Evolutionary conservation across 345 rosid species (phyloP), one percentile per base, ranked within the genome.

Genomic region (Zanthoxylum bungeanum): DNA sequence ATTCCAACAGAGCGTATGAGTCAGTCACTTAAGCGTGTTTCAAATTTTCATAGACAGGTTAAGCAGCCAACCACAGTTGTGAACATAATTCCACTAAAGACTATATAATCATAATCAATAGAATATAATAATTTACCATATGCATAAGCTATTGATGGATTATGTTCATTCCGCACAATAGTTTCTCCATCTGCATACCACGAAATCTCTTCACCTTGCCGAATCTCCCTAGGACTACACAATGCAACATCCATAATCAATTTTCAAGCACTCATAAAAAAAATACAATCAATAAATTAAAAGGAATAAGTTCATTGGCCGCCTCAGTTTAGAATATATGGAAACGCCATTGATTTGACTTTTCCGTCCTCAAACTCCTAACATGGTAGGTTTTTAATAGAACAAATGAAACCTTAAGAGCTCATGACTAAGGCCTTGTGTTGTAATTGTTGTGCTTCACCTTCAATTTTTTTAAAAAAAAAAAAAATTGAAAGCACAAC

Each of bases 171-270:
- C 51, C 98, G 83, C 56, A 96, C 85, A 40, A 93, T 83, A 44
- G 98, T 96, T 84, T 96, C 98, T 66, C 99, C 99, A 73, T 96
- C 99, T 1, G 98, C 98, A 65, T 96, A 93, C 99, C 98, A 96
- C n/a, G 98, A 94, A 83, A 96, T 88, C 88, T 93, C 99, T 82
- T 96, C 99, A 6, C 99, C 97, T 73, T 80, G 94, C 55, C 98
- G 93, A 78, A 93, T 92, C 84, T 96, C 99, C 80, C 97, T 86
- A 25, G 96, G 98, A 81, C 98, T 95, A 73, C 60, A 40, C 61
- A 76, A 79, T 64, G 49, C 33, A 64, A 77, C 14, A 78, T 68
- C 16, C 44, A 31, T 37, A 64, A 37, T 79, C 75, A 82, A 75
- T 52, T 31, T 65, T 64, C 64, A 68, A 69, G 66, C 28, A 58